phyloP scores from a whole-genome alignment of 768 basidiomycete species.

The Lentinula raphanica region DNA sequence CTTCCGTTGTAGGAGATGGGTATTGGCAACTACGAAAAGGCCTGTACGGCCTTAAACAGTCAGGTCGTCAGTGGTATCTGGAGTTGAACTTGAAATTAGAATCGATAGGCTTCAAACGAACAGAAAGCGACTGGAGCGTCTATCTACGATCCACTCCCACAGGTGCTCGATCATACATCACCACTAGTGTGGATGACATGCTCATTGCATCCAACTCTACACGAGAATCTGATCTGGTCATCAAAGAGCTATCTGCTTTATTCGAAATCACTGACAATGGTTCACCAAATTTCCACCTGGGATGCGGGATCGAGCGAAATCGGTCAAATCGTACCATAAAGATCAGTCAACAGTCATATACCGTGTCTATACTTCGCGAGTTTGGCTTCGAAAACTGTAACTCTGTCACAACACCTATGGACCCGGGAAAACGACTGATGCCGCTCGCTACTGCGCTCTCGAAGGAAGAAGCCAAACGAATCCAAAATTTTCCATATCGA shows the following conservation, averaged over 20 bases:
- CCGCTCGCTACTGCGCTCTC: conserved; percentile 1
- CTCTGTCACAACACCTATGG: conserved; percentile 7
- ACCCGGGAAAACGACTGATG: conserved; percentile 1
- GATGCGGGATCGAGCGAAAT: not conserved
- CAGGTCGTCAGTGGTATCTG: not conserved
- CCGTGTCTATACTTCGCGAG: not conserved
- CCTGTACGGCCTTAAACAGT: not conserved
- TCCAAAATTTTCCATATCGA: no score
- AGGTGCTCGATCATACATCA: no score
- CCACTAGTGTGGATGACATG: no score
- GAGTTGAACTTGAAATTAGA: no score
- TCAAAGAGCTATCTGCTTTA: no score
- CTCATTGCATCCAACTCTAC: no score
- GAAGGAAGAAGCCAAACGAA: no score
- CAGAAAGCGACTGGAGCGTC: not conserved
- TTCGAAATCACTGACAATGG: no score
- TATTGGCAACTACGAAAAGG: not conserved
- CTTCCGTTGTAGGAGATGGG: not conserved
- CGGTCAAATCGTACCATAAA: not conserved
- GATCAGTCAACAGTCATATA: not conserved
- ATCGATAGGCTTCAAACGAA: not conserved
- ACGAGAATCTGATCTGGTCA: no score
- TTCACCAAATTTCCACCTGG: not conserved
- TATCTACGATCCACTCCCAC: no score
- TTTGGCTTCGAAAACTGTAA: not conserved